Conservation (phyloP, 345 rosid genomes). For the Linum tenue region DNA sequence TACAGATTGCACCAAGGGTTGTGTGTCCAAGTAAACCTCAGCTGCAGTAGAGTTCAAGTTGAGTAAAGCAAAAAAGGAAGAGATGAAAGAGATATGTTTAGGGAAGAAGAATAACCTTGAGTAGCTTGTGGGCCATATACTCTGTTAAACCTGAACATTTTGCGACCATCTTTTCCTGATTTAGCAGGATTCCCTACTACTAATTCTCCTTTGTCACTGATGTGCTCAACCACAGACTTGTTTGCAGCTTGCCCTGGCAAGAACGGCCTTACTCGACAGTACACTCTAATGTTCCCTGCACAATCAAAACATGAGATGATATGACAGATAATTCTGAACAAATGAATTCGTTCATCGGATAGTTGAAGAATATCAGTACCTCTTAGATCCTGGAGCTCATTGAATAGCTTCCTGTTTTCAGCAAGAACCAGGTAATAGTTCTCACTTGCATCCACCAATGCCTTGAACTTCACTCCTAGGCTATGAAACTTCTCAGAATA, state of each 20-base stretch:
- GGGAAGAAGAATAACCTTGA: conserved; percentile 54
- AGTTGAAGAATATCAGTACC: conserved; percentile 26
- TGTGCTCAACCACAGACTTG: conserved; percentile 42
- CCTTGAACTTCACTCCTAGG: conserved; percentile 48
- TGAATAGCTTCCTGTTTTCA: conserved; percentile 73
- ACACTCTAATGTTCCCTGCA: conserved; percentile 90
- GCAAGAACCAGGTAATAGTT: conserved; percentile 62
- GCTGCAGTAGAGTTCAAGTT: conserved; percentile 29
- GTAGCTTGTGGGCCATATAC: conserved; percentile 58
- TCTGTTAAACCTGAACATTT: conserved; percentile 66
- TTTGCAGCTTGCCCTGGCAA: conserved; percentile 49
- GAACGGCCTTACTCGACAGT: conserved; percentile 76
- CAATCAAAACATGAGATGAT: conserved; percentile 3
- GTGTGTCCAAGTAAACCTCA: conserved; percentile 64
- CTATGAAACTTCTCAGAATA: conserved; percentile 43
- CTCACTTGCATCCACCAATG: conserved; percentile 51
- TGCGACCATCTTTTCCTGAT: conserved; percentile 64
- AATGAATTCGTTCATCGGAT: too few species aligned
- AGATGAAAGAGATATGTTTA: not conserved
- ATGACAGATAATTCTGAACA: too few species aligned
- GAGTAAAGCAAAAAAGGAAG: conserved; percentile 4
- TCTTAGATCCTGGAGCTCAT: conserved; percentile 89
- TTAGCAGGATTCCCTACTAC: conserved; percentile 59
- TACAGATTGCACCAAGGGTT: conserved; percentile 62
- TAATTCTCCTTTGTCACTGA: conserved; percentile 77